Percentiles rank a stretch among this genome's conserved stretches.
phyloP scores from a whole-genome alignment of 2,329 filamentous ascomycete species.

The Penicillium sp. region DNA sequence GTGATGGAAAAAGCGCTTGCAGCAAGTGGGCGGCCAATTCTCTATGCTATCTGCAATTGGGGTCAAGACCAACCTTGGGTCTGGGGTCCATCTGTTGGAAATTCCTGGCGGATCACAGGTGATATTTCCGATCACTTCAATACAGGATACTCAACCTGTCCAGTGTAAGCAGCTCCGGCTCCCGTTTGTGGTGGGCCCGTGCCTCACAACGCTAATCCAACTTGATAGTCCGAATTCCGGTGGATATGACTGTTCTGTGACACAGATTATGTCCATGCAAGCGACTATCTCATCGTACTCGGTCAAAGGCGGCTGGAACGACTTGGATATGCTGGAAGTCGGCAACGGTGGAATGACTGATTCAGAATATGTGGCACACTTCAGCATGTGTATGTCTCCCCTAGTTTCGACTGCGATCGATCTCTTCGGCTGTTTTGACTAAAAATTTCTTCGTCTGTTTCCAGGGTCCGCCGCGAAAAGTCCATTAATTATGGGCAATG shows the following conservation, averaged over 20 bases:
- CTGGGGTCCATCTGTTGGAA: constrained; percentile 44
- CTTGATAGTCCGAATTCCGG: neutral
- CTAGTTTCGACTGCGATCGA: neutral
- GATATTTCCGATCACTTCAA: constrained; percentile 28
- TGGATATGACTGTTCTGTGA: constrained; percentile 29
- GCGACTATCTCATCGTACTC: neutral
- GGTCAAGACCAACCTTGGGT: constrained; percentile 49
- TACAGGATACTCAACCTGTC: neutral
- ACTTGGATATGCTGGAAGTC: constrained; percentile 51
- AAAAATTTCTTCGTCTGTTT: neutral
- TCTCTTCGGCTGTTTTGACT: neutral
- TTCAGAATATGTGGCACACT: neutral
- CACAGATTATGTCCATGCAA: neutral
- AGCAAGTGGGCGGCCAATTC: constrained; percentile 46
- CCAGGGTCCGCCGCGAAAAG: neutral
- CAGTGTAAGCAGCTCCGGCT: neutral
- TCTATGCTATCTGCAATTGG: constrained; percentile 55
- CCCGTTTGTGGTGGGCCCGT: neutral
- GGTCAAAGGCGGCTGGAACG: constrained; percentile 35
- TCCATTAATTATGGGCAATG: neutral
- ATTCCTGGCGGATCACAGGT: constrained; percentile 33
- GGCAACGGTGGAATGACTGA: constrained; percentile 47
- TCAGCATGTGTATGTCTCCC: neutral
- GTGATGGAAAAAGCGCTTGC: constrained; percentile 52
- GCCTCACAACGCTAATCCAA: neutral